These are phyloP conservation scores for Hypoxylon sp. DNA, from an alignment of 2,329 filamentous ascomycete species.

Conservation along the genomic window DNA sequence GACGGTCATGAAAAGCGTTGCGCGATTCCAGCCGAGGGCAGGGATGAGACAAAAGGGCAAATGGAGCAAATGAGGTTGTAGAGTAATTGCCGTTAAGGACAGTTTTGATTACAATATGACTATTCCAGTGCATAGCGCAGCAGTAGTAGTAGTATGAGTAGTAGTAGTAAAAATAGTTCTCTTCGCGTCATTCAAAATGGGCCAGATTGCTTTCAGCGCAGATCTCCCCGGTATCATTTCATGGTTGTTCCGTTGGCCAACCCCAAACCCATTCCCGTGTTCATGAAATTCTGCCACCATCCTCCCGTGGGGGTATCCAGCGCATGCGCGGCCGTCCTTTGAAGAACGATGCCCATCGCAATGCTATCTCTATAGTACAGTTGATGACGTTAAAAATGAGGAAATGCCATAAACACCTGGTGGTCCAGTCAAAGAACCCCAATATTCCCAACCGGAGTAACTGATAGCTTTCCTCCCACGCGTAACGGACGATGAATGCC, in stretches of 20 bases:
- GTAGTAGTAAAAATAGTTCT: conserved; percentile 39
- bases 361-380: conserved; percentile 51
- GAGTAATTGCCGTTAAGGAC: conserved; percentile 31
- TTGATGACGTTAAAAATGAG: conserved; percentile 39
- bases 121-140: conserved; percentile 28
- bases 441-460: conserved; percentile 44
- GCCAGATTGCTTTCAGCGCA: conserved; percentile 32
- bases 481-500: conserved; percentile 35
- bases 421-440: conserved; percentile 40
- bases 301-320: conserved; percentile 54
- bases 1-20: conserved; percentile 10
- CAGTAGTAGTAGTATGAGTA: conserved; percentile 13
- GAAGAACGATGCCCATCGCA: conserved; percentile 50
- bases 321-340: conserved; percentile 51
- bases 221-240: conserved; percentile 44
- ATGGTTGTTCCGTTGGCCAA: conserved; percentile 41
- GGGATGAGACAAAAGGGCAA: conserved; percentile 5
- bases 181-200: conserved; percentile 42
- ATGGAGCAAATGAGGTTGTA: conserved; percentile 23
- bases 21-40: conserved; percentile 20
- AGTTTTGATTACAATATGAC: conserved; percentile 39
- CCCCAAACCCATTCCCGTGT: conserved; percentile 40
- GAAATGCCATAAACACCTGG: conserved; percentile 43
- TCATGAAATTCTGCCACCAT: conserved; percentile 44
- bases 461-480: conserved; percentile 42